Conservation (phyloP, 2,329 filamentous ascomycete species). For the Ceratocystis eucalypticola region DNA sequence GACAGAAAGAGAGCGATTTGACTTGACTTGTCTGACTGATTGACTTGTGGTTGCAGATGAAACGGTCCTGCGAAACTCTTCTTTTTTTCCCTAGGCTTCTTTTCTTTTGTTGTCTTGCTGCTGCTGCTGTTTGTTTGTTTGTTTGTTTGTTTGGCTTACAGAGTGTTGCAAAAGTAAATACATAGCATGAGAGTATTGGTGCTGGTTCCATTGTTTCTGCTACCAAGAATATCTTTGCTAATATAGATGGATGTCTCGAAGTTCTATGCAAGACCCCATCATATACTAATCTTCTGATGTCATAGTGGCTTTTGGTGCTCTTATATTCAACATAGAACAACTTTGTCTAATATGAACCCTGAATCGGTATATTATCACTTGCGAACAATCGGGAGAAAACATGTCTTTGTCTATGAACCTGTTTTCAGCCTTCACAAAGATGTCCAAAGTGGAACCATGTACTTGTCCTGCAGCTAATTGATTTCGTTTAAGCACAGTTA, state of each 20-base stretch:
- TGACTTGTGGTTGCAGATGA: background rate
- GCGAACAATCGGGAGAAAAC: background rate
- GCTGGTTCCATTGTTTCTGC: background rate
- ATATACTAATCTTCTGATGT: background rate
- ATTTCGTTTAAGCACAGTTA: slow-evolving; percentile 18
- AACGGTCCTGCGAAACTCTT: background rate
- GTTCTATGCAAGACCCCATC: no score
- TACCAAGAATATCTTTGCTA: background rate
- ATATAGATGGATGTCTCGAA: no score
- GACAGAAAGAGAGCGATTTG: background rate
- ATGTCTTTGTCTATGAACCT: background rate
- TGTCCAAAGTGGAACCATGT: slow-evolving; percentile 1
- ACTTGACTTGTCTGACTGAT: background rate
- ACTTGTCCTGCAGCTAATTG: slow-evolving; percentile 8
- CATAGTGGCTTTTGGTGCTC: no score
- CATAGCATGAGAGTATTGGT: background rate
- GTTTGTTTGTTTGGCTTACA: background rate
- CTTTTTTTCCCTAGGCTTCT: background rate
- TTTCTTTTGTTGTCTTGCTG: background rate
- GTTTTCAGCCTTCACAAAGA: slow-evolving; percentile 1
- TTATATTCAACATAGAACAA: background rate
- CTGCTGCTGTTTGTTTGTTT: background rate
- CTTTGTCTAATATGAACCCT: background rate
- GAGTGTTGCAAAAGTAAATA: background rate
- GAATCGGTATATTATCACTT: background rate